Percentiles rank a stretch among this genome's conserved stretches.
These are phyloP conservation scores for Trichoderma arundinaceum DNA, from an alignment of 2,329 filamentous ascomycete genomes.

Conservation along the genomic window DNA sequence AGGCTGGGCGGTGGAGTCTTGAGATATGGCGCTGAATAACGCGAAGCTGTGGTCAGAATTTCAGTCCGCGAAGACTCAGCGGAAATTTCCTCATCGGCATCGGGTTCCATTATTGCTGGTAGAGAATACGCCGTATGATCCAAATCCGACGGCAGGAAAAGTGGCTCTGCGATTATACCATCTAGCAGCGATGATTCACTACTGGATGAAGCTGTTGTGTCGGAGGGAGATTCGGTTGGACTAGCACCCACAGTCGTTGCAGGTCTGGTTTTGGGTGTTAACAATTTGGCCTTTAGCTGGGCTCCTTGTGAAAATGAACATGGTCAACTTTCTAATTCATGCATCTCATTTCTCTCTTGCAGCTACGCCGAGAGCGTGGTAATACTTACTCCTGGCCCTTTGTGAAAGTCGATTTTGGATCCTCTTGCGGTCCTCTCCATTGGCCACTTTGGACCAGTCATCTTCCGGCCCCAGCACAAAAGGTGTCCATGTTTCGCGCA, in stretches of 20 bases:
- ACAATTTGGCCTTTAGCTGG: not conserved
- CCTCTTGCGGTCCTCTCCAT: not conserved
- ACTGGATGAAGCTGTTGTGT: not conserved
- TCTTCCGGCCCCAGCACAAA: conserved; percentile 14
- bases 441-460: conserved; percentile 20
- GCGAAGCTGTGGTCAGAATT: not conserved
- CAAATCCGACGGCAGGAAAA: not conserved
- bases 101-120: not conserved
- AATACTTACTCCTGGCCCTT: conserved; percentile 14
- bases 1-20: not conserved
- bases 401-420: conserved; percentile 7
- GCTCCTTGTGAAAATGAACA: not conserved
- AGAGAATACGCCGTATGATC: not conserved
- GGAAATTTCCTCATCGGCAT: not conserved
- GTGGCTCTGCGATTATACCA: too few species aligned
- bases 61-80: not conserved
- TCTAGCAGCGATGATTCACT: not conserved
- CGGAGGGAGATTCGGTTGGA: not conserved
- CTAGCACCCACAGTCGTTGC: not conserved
- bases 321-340: not conserved
- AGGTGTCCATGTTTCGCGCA: conserved; percentile 1
- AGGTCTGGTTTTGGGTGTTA: not conserved
- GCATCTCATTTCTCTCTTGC: too few species aligned
- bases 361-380: not conserved
- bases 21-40: not conserved